Percentiles rank a stretch among this genome's conserved stretches.
Conservation (phyloP, 768 basidiomycete species). For the Suillus weaverae region DNA sequence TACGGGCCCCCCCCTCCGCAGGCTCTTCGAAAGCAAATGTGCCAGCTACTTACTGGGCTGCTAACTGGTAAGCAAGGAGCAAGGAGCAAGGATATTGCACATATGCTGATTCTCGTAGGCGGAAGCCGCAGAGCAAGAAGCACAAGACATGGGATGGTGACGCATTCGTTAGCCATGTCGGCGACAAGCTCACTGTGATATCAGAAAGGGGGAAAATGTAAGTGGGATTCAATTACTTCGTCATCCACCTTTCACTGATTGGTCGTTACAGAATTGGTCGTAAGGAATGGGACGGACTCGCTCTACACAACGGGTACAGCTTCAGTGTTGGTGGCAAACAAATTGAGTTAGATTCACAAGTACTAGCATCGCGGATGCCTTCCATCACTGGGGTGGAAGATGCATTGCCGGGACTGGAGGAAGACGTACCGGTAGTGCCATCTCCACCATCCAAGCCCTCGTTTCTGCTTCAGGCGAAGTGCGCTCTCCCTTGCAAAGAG, state of each 20-base stretch:
- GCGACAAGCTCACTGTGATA: conserved; percentile 57
- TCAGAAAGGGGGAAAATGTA: conserved; percentile 74
- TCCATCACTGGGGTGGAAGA: conserved; percentile 35
- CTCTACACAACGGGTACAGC: conserved; percentile 40
- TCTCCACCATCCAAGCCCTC: conserved; percentile 18
- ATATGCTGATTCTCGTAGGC: conserved; percentile 43
- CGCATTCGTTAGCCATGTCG: conserved; percentile 54
- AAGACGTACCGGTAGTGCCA: conserved; percentile 11
- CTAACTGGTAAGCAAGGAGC: conserved; percentile 56
- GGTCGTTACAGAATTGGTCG: conserved; percentile 54
- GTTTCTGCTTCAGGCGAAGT: conserved; percentile 6
- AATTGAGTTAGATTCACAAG: conserved; percentile 56
- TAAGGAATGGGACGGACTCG: conserved; percentile 58
- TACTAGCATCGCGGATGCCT: conserved; percentile 55
- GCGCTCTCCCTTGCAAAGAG: conserved; percentile 17
- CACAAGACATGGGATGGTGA: conserved; percentile 89
- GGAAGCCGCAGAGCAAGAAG: conserved; percentile 71
- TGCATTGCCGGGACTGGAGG: conserved; percentile 25
- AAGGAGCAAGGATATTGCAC: conserved; percentile 9
- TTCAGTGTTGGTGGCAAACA: conserved; percentile 58
- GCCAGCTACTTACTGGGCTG: conserved; percentile 56
- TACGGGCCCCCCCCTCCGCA: conserved; percentile 10
- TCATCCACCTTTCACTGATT: conserved; percentile 11
- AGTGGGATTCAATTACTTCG: conserved; percentile 19
- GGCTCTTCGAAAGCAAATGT: conserved; percentile 11